These are phyloP conservation scores for Ichthyophonus hoferi DNA, from an alignment of 208 protist species.

Conservation along the genomic window DNA sequence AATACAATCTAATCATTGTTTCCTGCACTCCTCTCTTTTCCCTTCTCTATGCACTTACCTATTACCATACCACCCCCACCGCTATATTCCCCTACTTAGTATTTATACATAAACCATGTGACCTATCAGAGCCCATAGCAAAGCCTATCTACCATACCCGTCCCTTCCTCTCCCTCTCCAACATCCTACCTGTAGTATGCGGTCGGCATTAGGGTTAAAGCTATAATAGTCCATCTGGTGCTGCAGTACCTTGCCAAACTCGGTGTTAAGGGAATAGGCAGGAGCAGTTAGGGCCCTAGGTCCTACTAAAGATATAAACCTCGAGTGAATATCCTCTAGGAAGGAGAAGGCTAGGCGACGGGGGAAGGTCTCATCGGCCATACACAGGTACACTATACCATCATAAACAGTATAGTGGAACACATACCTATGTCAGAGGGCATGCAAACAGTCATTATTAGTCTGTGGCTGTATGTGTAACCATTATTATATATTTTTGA, in stretches of 20 bases:
- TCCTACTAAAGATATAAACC: constrained; percentile 48
- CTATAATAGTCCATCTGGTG: constrained; percentile 23
- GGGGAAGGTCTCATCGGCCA: constrained; percentile 69
- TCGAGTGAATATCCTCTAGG: constrained; percentile 65
- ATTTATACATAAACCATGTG: too few species aligned
- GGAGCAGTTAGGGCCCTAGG: constrained; percentile 37
- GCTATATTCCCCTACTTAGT: too few species aligned
- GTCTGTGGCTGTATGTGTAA: too few species aligned
- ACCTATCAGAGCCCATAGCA: too few species aligned
- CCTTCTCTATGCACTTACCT: too few species aligned
- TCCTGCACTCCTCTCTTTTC: too few species aligned
- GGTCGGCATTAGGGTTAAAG: constrained; percentile 24
- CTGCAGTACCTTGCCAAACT: constrained; percentile 57
- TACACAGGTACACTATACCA: constrained; percentile 67
- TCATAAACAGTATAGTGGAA: constrained; percentile 70
- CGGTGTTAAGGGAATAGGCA: constrained; percentile 49
- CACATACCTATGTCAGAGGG: constrained; percentile 52
- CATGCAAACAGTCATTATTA: too few species aligned
- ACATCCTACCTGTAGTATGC: constrained; percentile 7
- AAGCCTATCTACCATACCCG: constrained; percentile 24
- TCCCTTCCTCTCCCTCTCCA: constrained; percentile 23
- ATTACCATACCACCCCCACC: too few species aligned
- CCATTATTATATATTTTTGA: too few species aligned
- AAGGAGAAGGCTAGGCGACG: constrained; percentile 65
- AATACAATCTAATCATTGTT: too few species aligned